A percentile compares a stretch with the other conserved stretches of the same genome.
phyloP scores from a whole-genome alignment of 148 eudicot genomes.

The Silene uniflora region DNA sequence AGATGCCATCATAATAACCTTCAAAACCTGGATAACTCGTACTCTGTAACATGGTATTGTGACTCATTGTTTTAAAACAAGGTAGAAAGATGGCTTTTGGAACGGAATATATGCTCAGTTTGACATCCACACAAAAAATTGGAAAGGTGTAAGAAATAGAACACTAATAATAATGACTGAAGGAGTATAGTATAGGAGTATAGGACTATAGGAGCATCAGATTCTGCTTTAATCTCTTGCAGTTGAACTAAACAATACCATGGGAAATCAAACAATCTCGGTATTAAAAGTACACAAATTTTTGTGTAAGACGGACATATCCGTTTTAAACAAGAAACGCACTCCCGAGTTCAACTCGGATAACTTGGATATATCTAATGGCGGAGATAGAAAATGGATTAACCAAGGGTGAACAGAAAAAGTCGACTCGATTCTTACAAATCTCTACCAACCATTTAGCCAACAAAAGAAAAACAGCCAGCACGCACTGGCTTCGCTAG shows the following conservation, averaged over 20 bases:
- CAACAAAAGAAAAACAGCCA: background rate
- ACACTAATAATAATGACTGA: too few species aligned
- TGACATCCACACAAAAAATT: background rate
- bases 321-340: too few species aligned
- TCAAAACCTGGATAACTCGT: background rate
- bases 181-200: too few species aligned
- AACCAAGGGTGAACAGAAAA: background rate
- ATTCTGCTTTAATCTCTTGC: background rate
- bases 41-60: background rate
- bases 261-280: too few species aligned
- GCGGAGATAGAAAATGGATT: background rate
- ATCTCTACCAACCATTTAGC: background rate
- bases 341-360: background rate
- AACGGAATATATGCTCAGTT: constrained; percentile 25
- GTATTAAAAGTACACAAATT: too few species aligned
- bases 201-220: background rate
- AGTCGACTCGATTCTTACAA: background rate
- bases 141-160: background rate
- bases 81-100: background rate
- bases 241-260: background rate
- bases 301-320: too few species aligned
- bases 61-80: background rate
- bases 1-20: too few species aligned
- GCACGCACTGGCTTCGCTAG: background rate
- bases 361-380: too few species aligned